These are phyloP conservation scores for Populus nigra DNA, from an alignment of 345 rosid species.

Conservation along the genomic window DNA sequence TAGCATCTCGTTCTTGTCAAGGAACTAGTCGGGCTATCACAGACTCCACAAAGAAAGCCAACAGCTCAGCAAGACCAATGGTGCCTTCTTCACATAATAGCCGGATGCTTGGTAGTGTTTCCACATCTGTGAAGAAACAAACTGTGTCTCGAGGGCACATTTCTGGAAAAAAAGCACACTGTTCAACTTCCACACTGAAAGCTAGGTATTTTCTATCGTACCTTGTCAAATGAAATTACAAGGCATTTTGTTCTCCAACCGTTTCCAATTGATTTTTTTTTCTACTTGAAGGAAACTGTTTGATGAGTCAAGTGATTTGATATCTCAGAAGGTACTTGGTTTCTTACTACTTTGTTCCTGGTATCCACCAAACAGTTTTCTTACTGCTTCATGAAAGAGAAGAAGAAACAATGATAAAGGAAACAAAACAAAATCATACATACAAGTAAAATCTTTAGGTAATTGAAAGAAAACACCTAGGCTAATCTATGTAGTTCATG, in stretches of 20 bases:
- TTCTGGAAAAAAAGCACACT: slow-evolving; percentile 38
- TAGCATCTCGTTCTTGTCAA: slow-evolving; percentile 63
- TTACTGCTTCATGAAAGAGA: too few relatives aligned
- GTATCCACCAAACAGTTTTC: too few relatives aligned
- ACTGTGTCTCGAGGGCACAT: slow-evolving; percentile 20
- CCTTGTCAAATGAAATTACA: not conserved
- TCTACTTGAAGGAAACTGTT: slow-evolving; percentile 56
- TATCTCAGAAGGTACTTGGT: slow-evolving; percentile 47
- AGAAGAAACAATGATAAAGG: too few relatives aligned
- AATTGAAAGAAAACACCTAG: too few relatives aligned
- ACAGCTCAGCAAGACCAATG: slow-evolving; percentile 30
- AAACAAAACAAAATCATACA: too few relatives aligned
- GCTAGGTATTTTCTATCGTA: slow-evolving; percentile 37
- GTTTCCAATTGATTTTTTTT: not conserved
- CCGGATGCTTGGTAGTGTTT: slow-evolving; percentile 27
- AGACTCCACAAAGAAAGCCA: slow-evolving; percentile 39
- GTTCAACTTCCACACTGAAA: slow-evolving; percentile 34
- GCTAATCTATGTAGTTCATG: too few relatives aligned
- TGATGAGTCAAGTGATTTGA: slow-evolving; percentile 33
- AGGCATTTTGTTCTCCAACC: not conserved
- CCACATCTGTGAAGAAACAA: slow-evolving; percentile 38
- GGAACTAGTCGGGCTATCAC: slow-evolving; percentile 24
- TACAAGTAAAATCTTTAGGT: too few relatives aligned
- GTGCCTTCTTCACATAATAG: slow-evolving; percentile 33
- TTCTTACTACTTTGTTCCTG: too few relatives aligned